Evolutionary conservation across 352 stramenopile genomes (phyloP).

Genomic region (Pythium dissotocum): DNA sequence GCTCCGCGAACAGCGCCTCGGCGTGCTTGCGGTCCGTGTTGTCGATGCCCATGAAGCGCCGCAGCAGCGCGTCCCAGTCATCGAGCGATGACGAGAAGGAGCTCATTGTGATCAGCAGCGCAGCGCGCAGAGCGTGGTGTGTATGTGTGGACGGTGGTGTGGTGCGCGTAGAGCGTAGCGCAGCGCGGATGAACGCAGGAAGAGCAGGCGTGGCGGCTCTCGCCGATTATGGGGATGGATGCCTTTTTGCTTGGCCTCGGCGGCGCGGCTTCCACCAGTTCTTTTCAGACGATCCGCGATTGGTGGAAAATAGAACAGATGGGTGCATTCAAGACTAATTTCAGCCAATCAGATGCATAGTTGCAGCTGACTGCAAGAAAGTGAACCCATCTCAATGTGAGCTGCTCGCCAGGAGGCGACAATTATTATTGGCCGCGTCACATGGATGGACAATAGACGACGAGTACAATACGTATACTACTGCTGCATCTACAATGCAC

Average conservation of each 20-base stretch:
- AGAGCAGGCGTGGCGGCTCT: background rate
- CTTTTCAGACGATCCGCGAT: conserved; percentile 21
- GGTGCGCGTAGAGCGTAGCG: background rate
- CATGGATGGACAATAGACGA: conserved; percentile 2
- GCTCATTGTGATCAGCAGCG: conserved; percentile 22
- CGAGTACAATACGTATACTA: background rate
- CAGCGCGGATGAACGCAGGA: background rate
- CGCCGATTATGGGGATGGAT: conserved; percentile 14
- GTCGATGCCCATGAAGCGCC: conserved; percentile 69
- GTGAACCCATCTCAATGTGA: conserved; percentile 29
- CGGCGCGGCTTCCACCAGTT: conserved; percentile 26
- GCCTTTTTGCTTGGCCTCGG: conserved; percentile 13
- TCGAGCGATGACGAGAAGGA: conserved; percentile 23
- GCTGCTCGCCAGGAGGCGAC: background rate
- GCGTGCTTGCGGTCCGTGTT: conserved; percentile 70
- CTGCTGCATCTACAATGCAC: background rate
- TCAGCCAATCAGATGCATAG: conserved; percentile 15
- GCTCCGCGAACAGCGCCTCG: conserved; percentile 57
- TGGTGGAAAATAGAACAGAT: conserved; percentile 24
- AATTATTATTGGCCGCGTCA: conserved; percentile 4
- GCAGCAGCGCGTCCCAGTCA: conserved; percentile 71
- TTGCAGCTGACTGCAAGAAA: conserved; percentile 14
- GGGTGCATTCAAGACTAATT: conserved; percentile 15
- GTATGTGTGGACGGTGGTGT: background rate
- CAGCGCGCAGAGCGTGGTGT: conserved; percentile 1